phyloP scores from a whole-genome alignment of 1,284 basidiomycete genomes.

The Vanrija humicola region DNA sequence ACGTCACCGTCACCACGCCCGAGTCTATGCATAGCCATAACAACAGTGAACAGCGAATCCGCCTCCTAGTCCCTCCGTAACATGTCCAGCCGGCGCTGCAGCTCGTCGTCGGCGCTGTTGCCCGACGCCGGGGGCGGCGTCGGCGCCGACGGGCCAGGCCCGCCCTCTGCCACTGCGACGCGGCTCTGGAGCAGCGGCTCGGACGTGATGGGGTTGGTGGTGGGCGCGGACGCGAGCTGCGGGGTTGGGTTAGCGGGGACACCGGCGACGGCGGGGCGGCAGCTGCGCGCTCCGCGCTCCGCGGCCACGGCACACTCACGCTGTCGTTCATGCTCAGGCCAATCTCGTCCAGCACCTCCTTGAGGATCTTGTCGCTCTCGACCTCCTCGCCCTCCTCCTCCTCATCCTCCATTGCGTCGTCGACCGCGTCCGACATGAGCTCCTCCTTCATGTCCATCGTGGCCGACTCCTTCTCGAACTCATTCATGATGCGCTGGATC shows the following conservation, averaged over 20 bases:
- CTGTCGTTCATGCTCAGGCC: constrained; percentile 89
- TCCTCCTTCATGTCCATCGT: constrained; percentile 99
- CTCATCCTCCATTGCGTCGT: constrained; percentile 96
- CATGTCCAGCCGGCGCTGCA: constrained; percentile 81
- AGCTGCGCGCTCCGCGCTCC: too few relatives aligned
- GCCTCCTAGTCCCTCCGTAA: constrained; percentile 53
- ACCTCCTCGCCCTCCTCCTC: constrained; percentile 79
- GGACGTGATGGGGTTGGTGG: constrained; percentile 58
- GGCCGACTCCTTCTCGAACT: constrained; percentile 94
- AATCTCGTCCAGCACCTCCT: constrained; percentile 96
- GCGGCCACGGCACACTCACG: constrained; percentile 52
- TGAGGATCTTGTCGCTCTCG: constrained; percentile 92
- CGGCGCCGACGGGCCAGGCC: constrained; percentile 51
- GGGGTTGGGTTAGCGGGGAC: background rate
- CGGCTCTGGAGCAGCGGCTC: constrained; percentile 63
- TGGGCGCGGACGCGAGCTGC: constrained; percentile 75
- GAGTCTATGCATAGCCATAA: background rate
- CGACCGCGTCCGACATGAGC: constrained; percentile 98
- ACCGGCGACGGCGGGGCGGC: background rate
- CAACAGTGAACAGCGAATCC: background rate
- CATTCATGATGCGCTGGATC: constrained; percentile 94
- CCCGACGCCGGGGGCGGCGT: constrained; percentile 46
- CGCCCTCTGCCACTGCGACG: constrained; percentile 68
- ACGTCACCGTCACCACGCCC: too few relatives aligned
- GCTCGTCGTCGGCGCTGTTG: constrained; percentile 74